phyloP scores from a whole-genome alignment of 139 green algal genomes.

The Yamagishiella unicocca region DNA sequence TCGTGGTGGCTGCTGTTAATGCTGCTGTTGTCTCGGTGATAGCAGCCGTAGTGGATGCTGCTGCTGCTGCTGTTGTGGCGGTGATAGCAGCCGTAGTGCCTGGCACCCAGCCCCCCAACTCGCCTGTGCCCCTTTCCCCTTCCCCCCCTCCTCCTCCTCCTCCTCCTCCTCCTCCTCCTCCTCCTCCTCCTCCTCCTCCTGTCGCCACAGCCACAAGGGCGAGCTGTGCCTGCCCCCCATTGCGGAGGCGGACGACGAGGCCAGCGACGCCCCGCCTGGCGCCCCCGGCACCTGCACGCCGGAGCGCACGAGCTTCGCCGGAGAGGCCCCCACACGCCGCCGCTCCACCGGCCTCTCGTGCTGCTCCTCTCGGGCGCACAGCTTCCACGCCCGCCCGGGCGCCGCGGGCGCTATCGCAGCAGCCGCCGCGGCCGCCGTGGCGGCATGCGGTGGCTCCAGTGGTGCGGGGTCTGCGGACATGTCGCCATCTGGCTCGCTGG shows the following conservation, averaged over 20 bases:
- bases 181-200: not conserved
- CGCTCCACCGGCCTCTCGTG: constrained; percentile 35
- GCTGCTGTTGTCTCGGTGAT: no score
- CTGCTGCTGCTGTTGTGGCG: no score
- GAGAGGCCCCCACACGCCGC: not conserved
- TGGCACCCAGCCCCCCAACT: no score
- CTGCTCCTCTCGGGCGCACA: constrained; percentile 44
- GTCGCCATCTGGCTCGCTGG: constrained; percentile 19
- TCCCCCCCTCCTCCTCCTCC: no score
- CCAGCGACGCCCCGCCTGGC: not conserved
- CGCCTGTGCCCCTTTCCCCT: no score
- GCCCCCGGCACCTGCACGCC: not conserved
- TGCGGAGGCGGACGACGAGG: constrained; percentile 46
- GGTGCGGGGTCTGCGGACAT: not conserved
- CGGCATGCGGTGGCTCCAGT: constrained; percentile 29
- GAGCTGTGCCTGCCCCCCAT: constrained; percentile 49
- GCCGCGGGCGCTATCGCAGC: constrained; percentile 16
- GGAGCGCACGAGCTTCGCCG: not conserved
- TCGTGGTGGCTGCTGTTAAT: no score
- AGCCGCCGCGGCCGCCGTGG: constrained; percentile 22
- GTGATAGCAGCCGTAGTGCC: no score
- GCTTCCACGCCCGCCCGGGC: constrained; percentile 11
- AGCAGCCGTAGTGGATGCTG: no score
- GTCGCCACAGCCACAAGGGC: constrained; percentile 41
- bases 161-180: not conserved